Conservation (phyloP, 371 early-diverging fungal species). For the Rhizopus sp. region DNA sequence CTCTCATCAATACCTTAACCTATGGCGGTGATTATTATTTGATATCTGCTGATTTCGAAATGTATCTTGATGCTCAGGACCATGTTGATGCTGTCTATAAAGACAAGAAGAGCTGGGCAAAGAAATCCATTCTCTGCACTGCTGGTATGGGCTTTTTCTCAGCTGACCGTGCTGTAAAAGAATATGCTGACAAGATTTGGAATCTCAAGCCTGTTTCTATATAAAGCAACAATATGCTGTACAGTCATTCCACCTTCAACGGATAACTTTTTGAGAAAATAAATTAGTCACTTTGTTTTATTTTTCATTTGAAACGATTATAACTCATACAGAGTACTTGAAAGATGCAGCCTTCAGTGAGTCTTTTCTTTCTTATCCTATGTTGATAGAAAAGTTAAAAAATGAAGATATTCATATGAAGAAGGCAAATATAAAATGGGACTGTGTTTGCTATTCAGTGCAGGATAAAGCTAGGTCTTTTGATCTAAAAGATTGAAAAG, state of each 20-base stretch:
- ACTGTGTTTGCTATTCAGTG: no score
- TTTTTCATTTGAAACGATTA: no score
- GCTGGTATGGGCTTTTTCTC: constrained; percentile 94
- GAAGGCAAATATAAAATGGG: no score
- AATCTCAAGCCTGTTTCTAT: constrained; percentile 31
- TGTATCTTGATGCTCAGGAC: constrained; percentile 78
- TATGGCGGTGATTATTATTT: constrained; percentile 88
- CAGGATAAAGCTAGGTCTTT: no score
- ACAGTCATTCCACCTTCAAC: not conserved
- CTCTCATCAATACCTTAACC: constrained; percentile 77
- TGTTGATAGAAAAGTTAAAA: no score
- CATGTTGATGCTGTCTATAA: constrained; percentile 77
- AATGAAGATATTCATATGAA: no score
- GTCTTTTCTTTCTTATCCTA: no score
- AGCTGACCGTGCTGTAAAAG: constrained; percentile 79
- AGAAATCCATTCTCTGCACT: constrained; percentile 83
- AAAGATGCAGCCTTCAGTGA: no score
- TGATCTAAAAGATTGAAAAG: no score
- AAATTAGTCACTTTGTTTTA: no score
- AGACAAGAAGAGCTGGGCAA: constrained; percentile 77
- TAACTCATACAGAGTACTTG: no score
- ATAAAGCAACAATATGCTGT: no score
- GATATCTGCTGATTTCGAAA: constrained; percentile 84
- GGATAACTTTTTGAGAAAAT: not conserved
- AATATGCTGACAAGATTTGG: constrained; percentile 91